These are phyloP conservation scores for Polyporus tsugae DNA, from an alignment of 1,284 basidiomycete species.

Conservation along the genomic window DNA sequence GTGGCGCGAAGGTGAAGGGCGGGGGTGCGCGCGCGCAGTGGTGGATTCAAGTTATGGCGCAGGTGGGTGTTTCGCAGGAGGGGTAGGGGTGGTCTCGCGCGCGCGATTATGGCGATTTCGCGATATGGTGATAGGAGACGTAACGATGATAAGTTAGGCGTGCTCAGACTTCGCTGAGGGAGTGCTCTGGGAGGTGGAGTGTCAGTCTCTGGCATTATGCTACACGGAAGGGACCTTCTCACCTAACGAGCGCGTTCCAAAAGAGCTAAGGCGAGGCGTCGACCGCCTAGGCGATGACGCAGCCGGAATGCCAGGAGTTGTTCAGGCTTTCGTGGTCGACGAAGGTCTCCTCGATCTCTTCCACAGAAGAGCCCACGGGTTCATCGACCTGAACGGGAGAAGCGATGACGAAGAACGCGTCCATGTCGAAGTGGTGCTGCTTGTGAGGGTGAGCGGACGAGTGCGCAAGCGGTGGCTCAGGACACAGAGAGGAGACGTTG, in stretches of 20 bases:
- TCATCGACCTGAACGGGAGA: conserved; percentile 30
- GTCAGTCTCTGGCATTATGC: not conserved
- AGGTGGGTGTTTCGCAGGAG: conserved; percentile 14
- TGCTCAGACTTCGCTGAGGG: not conserved
- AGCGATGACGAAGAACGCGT: conserved; percentile 34
- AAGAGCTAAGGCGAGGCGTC: not conserved
- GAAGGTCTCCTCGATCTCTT: conserved; percentile 24
- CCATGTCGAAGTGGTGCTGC: conserved; percentile 23
- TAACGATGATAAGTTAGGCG: conserved; percentile 11
- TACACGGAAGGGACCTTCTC: not conserved
- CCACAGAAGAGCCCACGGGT: conserved; percentile 14
- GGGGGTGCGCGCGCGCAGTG: not conserved
- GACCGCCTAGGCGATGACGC: conserved; percentile 26
- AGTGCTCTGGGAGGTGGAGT: not conserved
- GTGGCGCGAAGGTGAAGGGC: not conserved
- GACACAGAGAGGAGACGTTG: conserved; percentile 14
- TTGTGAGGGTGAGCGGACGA: conserved; percentile 7
- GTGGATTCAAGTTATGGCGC: not conserved
- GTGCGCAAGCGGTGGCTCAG: conserved; percentile 21
- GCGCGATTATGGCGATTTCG: conserved; percentile 27
- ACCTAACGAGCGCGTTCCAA: conserved; percentile 16
- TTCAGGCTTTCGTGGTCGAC: conserved; percentile 26
- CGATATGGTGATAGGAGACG: conserved; percentile 20
- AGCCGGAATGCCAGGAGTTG: conserved; percentile 14
- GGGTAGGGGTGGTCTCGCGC: conserved; percentile 11